These are phyloP conservation scores for Xylariaceae sp. DNA, from an alignment of 2,329 filamentous ascomycete species.

Conservation along the genomic window DNA sequence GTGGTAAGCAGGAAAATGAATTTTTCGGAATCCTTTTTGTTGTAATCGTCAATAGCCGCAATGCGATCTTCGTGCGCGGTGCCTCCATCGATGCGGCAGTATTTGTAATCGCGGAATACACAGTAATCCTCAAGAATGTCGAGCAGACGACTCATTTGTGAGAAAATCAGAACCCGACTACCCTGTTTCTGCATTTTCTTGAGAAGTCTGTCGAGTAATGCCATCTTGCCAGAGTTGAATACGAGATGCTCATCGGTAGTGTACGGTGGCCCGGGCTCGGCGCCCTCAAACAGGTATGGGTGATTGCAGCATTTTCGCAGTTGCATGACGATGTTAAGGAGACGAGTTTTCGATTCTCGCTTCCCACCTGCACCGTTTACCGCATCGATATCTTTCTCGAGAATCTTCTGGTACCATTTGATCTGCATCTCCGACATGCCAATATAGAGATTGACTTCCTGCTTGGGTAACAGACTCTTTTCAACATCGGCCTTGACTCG, in stretches of 20 bases:
- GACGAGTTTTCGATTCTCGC: slow-evolving; percentile 91
- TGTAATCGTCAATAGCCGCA: slow-evolving; percentile 96
- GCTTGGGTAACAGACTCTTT: slow-evolving; percentile 95
- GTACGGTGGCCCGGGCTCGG: slow-evolving; percentile 93
- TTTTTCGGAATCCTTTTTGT: slow-evolving; percentile 90
- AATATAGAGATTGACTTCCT: slow-evolving; percentile 93
- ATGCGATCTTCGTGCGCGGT: slow-evolving; percentile 98
- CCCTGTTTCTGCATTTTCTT: slow-evolving; percentile 77
- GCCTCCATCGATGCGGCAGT: slow-evolving; percentile 94
- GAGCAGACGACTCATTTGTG: slow-evolving; percentile 94
- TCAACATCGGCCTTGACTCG: slow-evolving; percentile 97
- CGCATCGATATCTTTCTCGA: slow-evolving; percentile 98
- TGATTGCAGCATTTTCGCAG: slow-evolving; percentile 98
- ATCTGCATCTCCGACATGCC: slow-evolving; percentile 99
- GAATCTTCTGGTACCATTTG: slow-evolving; percentile 98
- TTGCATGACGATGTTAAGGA: slow-evolving; percentile 99
- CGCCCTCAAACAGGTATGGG: slow-evolving; percentile 95
- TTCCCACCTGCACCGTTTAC: slow-evolving; percentile 96
- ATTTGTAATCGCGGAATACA: slow-evolving; percentile 89
- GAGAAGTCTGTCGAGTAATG: slow-evolving; percentile 88
- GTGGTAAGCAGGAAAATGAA: slow-evolving; percentile 96
- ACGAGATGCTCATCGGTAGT: slow-evolving; percentile 96
- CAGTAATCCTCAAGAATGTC: slow-evolving; percentile 99
- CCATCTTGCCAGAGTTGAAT: slow-evolving; percentile 94
- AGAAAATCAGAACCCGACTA: slow-evolving; percentile 96